Base-by-base conservation (phyloP, 2,329 filamentous ascomycete genomes). In the Cyclaneusma minus region DNA sequence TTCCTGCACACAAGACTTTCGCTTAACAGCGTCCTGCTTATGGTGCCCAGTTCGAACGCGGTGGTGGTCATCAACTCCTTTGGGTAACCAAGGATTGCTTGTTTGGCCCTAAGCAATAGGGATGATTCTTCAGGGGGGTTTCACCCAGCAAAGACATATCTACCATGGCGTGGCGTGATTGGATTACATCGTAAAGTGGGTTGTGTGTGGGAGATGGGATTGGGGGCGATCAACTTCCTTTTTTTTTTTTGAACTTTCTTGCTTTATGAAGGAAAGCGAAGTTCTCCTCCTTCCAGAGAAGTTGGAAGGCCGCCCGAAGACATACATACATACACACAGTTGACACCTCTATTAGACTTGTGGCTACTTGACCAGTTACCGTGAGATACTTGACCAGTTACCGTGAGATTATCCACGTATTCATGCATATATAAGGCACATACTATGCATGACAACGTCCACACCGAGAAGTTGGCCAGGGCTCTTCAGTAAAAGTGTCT, bases 111-210 rank as follows among this genome's bases (percentile, higher is more conserved):
- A 66, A 72, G 70, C 64, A 68, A 66, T 72, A 69, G 64, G 68
- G 65, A 68, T 57, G 44, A 76, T 48, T 43, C 69, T 74, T 69
- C 60, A 76, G 71, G 63, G 69, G 73, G 70, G 70, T 31, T 54
- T 75, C 65, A 76, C 70, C 72, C 67, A 71, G 69, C 70, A 76
- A 65, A 74, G 69, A 51, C 50, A 58, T 70, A 62, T 68, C 65
- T 68, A 67, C 69, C 70, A 66, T 72, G 63, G 62, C 60, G 60
- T 75, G 69, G 71, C 71, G 68, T 24, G 56, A 58, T 54, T 68
- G 70, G 70, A 76, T 64, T 51, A 73, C 70, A 67, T 60, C 56
- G 60, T 55, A 58, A 48, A 58, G 63, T 64, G 65, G 51, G 54
- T 63, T 72, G 68, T 61, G 58, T 54, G 28, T 6, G 19, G 29